phyloP scores from a whole-genome alignment of 2,329 filamentous ascomycete genomes.

The Ophiocordyceps camponoti-floridani region DNA sequence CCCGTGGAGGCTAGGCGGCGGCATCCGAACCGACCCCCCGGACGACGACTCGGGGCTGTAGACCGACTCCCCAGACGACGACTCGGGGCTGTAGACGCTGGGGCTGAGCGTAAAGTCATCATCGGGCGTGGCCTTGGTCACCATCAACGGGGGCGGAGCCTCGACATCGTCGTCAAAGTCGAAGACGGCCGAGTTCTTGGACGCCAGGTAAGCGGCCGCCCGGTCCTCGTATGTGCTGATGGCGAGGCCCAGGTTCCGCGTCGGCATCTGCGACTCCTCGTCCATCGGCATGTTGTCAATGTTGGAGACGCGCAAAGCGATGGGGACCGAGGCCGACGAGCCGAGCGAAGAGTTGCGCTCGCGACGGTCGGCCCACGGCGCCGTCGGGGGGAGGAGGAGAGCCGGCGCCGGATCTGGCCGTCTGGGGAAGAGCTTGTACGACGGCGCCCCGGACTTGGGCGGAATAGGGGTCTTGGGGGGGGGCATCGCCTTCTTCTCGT shows the following conservation, averaged over 20 bases:
- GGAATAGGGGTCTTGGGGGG: no score
- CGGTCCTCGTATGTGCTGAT: neutral
- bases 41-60: neutral
- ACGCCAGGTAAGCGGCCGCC: neutral
- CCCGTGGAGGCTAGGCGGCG: slow-evolving; percentile 1
- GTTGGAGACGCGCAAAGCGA: slow-evolving; percentile 49
- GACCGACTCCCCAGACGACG: neutral
- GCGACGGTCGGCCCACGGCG: slow-evolving; percentile 24
- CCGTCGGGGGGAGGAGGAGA: slow-evolving; percentile 21
- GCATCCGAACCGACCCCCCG: neutral
- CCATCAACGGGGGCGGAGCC: neutral
- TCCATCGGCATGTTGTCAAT: slow-evolving; percentile 27
- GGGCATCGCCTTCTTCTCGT: neutral
- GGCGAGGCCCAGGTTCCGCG: neutral
- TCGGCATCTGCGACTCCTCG: neutral
- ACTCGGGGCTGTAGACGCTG: slow-evolving; percentile 28
- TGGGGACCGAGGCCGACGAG: slow-evolving; percentile 53
- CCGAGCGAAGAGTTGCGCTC: slow-evolving; percentile 41
- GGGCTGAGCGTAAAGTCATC: slow-evolving; percentile 27
- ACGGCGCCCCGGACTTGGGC: neutral
- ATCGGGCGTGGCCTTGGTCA: slow-evolving; percentile 1
- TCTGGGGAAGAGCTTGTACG: neutral
- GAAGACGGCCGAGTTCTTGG: neutral
- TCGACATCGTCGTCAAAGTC: neutral
- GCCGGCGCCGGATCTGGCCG: neutral